These are phyloP conservation scores for Cicer arietinum DNA, from an alignment of 306 rosid genomes.

Conservation along the genomic window DNA sequence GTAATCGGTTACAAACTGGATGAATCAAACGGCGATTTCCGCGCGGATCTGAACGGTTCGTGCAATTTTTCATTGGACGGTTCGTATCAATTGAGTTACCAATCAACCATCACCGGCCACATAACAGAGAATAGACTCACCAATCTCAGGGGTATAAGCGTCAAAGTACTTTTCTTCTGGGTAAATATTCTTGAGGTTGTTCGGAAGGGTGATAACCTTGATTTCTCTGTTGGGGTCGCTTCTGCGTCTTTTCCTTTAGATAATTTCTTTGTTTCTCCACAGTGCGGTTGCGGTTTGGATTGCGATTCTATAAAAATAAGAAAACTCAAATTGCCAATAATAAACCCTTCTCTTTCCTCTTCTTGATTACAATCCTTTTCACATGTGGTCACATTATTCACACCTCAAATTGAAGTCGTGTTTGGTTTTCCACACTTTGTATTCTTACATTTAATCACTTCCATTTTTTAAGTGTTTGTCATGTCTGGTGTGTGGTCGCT, in stretches of 20 bases:
- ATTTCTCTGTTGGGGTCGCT: slow-evolving; percentile 79
- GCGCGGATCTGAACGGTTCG: slow-evolving; percentile 60
- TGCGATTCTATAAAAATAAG: slow-evolving; percentile 55
- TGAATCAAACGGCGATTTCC: slow-evolving; percentile 55
- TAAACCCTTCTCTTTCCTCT: slow-evolving; percentile 62
- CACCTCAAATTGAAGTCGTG: too few species aligned
- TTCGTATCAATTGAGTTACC: slow-evolving; percentile 66
- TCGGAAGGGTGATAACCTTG: slow-evolving; percentile 60
- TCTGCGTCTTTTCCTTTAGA: slow-evolving; percentile 76
- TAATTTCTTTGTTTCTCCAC: slow-evolving; percentile 72
- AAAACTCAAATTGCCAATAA: slow-evolving; percentile 46
- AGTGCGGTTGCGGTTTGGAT: slow-evolving; percentile 79
- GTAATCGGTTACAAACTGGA: slow-evolving; percentile 58
- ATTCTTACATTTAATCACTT: too few species aligned
- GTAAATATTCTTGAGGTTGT: slow-evolving; percentile 73
- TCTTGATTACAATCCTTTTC: too few species aligned
- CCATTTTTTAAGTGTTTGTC: too few species aligned
- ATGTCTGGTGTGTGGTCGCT: too few species aligned
- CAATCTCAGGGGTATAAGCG: slow-evolving; percentile 68
- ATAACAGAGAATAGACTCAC: slow-evolving; percentile 62
- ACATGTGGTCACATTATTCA: too few species aligned
- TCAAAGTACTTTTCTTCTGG: slow-evolving; percentile 81
- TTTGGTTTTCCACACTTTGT: too few species aligned
- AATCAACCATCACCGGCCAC: slow-evolving; percentile 67
- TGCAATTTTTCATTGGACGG: slow-evolving; percentile 81